A percentile compares a stretch with the other conserved stretches of the same genome.
These are phyloP conservation scores for Scutellaria baicalensis DNA, from an alignment of 257 asterid genomes.

Conservation along the genomic window DNA sequence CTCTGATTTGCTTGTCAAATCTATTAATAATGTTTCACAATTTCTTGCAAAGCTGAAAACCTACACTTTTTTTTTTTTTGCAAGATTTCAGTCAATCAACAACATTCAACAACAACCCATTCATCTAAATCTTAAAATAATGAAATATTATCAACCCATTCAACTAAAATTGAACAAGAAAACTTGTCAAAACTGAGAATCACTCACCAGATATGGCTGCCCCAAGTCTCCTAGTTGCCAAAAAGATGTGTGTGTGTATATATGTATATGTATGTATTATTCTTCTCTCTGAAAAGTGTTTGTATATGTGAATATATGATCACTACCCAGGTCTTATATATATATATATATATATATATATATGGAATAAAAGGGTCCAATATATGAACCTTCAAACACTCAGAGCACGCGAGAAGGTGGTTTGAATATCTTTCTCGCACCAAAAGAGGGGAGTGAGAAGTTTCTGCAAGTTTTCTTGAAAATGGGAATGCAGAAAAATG, in stretches of 20 bases:
- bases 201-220: constrained; percentile 41
- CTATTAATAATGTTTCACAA: no score
- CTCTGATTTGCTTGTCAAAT: not conserved
- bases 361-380: constrained; percentile 13
- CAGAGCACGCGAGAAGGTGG: constrained; percentile 8
- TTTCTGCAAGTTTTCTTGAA: constrained; percentile 19
- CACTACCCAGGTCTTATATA: constrained; percentile 9
- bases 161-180: no score
- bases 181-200: not conserved
- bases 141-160: not conserved
- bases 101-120: no score
- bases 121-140: constrained; percentile 24
- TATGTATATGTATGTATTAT: not conserved
- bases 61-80: no score
- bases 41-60: no score
- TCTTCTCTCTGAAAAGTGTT: not conserved
- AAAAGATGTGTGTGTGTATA: no score
- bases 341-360: constrained; percentile 26
- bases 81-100: no score
- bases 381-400: constrained; percentile 28
- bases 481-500: constrained; percentile 28
- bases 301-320: not conserved
- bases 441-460: constrained; percentile 19
- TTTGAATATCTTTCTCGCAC: constrained; percentile 15
- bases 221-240: not conserved